Evolutionary conservation across 306 rosid species (phyloP), one percentile per base, ranked within the genome.

Genomic region (Datisca glomerata): DNA sequence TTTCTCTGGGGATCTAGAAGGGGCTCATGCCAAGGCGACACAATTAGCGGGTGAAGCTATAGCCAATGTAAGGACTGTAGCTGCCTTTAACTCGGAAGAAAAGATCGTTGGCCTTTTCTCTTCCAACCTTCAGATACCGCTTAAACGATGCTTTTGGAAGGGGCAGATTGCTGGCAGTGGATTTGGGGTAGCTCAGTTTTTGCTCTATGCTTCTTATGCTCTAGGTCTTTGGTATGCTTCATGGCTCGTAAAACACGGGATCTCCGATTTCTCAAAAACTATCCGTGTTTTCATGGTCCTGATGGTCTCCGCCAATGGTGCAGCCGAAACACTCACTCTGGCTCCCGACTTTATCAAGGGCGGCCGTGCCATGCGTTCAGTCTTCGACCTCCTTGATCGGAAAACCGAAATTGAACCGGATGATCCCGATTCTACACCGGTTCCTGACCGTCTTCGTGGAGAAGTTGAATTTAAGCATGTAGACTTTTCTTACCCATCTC

Each of bases 291-390:
- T 87, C 56, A 74, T 82, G 93, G 87, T 87, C 48, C 87, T 82
- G 13, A 79, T 87, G 94, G 93, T 82, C 37, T 79, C 96, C 6
- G 96, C 94, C 25, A 89, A 89, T 23, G 98, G 98, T 12, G 98
- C 98, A 31, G 98, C 98, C 6, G 98, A 89, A 64, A 89, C 98
- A 27, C 51, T 89, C 21, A 89, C 98, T 18, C 57, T 89, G n/a
- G 98, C 98, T 64, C 98, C 98, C 20, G 98, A 89, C 63, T 89
- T 89, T 42, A 80, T 89, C 57, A 89, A 89, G 69, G 98, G 98
- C 47, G 98, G 97, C 18, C 69, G 75, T 39, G 98, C 98, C 39
- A 84, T 89, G 98, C 63, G 53, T 48, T 89, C 98, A n/a, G 98
- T 89, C 24, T 89, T 89, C 36, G 79, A 85, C 8, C 98, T 89